Conservation (phyloP, 2,329 filamentous ascomycete genomes). For the Stachybotrys echinatus region DNA sequence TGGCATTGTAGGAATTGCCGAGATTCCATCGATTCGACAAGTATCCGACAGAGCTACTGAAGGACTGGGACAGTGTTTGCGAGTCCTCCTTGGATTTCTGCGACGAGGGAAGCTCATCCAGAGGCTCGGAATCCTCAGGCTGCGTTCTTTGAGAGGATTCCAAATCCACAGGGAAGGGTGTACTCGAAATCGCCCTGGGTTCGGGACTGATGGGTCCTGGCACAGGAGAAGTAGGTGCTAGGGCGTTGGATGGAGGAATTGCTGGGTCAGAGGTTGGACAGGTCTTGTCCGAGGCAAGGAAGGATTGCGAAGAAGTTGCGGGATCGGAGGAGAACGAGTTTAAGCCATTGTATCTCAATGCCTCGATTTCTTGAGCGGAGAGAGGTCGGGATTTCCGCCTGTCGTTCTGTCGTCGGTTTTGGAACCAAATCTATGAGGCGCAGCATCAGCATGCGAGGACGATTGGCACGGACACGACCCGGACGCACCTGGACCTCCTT, state of each 20-base stretch:
- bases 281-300: conserved; percentile 18
- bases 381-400: conserved; percentile 82
- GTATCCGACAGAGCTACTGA: conserved; percentile 42
- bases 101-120: conserved; percentile 16
- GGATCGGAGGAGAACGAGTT: conserved; percentile 45
- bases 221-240: conserved; percentile 15
- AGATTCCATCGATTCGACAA: conserved; percentile 53
- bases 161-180: conserved; percentile 4
- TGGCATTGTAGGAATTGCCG: conserved; percentile 35
- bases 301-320: conserved; percentile 18
- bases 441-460: conserved; percentile 2
- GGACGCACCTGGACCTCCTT: conserved; percentile 87
- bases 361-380: conserved; percentile 68
- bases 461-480: too few relatives aligned
- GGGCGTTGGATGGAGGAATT: conserved; percentile 13
- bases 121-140: too few relatives aligned
- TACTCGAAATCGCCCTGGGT: neutral
- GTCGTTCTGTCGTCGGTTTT: conserved; percentile 90
- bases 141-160: neutral
- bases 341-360: conserved; percentile 50
- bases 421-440: conserved; percentile 84
- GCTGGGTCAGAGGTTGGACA: conserved; percentile 21
- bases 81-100: conserved; percentile 20
- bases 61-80: conserved; percentile 29
- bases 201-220: conserved; percentile 5